Evolutionary conservation across 2,329 filamentous ascomycete species (phyloP), one percentile per base, ranked within the genome.

Genomic region (Penicillium vulpinum): DNA sequence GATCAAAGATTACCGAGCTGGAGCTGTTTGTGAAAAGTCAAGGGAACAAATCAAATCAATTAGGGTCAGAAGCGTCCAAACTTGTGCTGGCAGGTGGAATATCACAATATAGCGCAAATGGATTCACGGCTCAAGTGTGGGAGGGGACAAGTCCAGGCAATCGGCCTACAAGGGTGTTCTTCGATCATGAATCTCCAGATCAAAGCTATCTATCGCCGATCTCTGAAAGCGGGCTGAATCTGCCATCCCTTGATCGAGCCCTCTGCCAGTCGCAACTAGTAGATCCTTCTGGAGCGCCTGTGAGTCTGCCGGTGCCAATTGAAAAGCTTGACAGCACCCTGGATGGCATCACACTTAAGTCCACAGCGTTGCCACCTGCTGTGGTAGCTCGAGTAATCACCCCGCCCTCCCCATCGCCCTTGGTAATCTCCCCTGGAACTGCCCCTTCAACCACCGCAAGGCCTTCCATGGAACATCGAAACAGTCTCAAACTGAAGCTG

Each of bases 261-360:
- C 67, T 78, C 21, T 77, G 75, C 5, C 67, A 68, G 43, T 67
- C 71, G 35, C 73, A 64, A 49, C 65, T 71, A 22, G 65, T 62
- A 29, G 76, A 77, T 48, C 65, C 64, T 9, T 57, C 65, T 11
- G 53, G 59, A 10, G 53, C 64, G 13, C 64, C 63, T 56, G 60
- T 71, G 48, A 70, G 73, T 33, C 67, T 78, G 9, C 71, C 77
- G 3, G 74, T 80, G 49, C 77, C 77, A 3, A 77, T 80, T 54
- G 76, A 79, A 61, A 73, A 76, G 60, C 68, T 80, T 35, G 78
- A 80, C 61, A 78, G 73, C 50, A 73, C 68, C 29, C 68, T 80
- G 1, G 78, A 80, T 57, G 77, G 78, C 6, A 80, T 80, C 55
- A 79, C 74, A 6, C 69, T 80, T 48, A 80, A 79, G 54, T 78